A percentile compares a stretch with the other conserved stretches of the same genome.
These are phyloP conservation scores for Crassisporium funariophilum DNA, from an alignment of 768 basidiomycete species.

Conservation along the genomic window DNA sequence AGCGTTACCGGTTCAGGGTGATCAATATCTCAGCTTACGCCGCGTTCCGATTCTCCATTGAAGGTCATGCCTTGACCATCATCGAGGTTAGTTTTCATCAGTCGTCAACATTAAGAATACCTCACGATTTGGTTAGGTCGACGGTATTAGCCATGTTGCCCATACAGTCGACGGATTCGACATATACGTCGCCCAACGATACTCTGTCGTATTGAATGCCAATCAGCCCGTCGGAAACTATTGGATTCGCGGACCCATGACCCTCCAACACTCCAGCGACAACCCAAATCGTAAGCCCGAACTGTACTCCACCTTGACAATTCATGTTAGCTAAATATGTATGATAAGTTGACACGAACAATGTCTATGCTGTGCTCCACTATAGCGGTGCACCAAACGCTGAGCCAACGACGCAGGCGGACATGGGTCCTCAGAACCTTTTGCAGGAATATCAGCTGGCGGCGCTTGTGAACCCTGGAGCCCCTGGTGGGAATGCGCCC, in stretches of 20 bases:
- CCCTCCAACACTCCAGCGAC: conserved; percentile 29
- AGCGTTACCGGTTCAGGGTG: conserved; percentile 57
- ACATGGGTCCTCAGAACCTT: conserved; percentile 24
- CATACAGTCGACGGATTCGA: conserved; percentile 39
- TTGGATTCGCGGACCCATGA: conserved; percentile 43
- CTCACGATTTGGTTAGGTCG: conserved; percentile 32
- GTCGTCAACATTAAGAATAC: background rate
- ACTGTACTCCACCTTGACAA: no score
- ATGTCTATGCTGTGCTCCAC: conserved; percentile 36
- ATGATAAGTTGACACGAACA: conserved; percentile 18
- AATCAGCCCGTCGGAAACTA: conserved; percentile 49
- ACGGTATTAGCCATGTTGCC: conserved; percentile 35
- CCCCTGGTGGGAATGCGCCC: conserved; percentile 25
- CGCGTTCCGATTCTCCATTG: conserved; percentile 40
- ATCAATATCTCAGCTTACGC: conserved; percentile 50
- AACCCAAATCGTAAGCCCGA: conserved; percentile 36
- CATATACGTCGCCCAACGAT: conserved; percentile 52
- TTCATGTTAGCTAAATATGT: no score
- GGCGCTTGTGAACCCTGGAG: conserved; percentile 13
- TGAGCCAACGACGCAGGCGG: conserved; percentile 34
- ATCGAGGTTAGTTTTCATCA: conserved; percentile 29
- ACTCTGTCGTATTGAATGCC: conserved; percentile 43
- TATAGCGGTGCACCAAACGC: conserved; percentile 37
- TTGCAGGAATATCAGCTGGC: conserved; percentile 10
- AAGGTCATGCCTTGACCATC: conserved; percentile 30